Evolutionary conservation across 1,284 basidiomycete species (phyloP).

Genomic region (Cystobasidium pallidum): DNA sequence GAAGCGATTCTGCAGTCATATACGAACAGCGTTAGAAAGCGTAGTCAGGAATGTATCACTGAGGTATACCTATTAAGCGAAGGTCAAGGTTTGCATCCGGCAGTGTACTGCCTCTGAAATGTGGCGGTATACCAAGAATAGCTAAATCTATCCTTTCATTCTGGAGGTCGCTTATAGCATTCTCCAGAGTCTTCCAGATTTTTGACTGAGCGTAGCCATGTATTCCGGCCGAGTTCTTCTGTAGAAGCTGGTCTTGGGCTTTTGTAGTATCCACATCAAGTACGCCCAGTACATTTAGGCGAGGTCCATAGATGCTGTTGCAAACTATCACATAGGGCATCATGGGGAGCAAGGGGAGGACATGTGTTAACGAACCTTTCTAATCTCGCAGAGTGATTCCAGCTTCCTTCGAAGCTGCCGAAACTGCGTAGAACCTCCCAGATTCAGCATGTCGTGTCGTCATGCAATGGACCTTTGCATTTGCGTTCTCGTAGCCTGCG

Average conservation of each 20-base stretch:
- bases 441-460: constrained; percentile 6
- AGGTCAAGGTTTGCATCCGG: constrained; percentile 84
- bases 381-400: constrained; percentile 48
- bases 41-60: neutral
- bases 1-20: constrained; percentile 14
- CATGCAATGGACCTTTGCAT: neutral
- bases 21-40: neutral
- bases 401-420: constrained; percentile 45
- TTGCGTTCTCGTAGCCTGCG: neutral
- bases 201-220: constrained; percentile 28
- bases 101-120: constrained; percentile 79
- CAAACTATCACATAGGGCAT: too few species aligned
- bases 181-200: constrained; percentile 44
- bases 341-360: too few species aligned
- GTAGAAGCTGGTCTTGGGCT: constrained; percentile 43
- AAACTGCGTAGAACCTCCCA: constrained; percentile 34
- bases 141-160: constrained; percentile 56
- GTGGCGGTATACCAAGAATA: constrained; percentile 88
- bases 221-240: constrained; percentile 22
- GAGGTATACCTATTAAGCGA: constrained; percentile 69
- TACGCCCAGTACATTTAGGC: constrained; percentile 48
- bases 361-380: constrained; percentile 16
- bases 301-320: constrained; percentile 44
- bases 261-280: constrained; percentile 50
- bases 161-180: constrained; percentile 36